Base-by-base conservation (phyloP, 1,284 basidiomycete species). In the Puccinia sorghi region DNA sequence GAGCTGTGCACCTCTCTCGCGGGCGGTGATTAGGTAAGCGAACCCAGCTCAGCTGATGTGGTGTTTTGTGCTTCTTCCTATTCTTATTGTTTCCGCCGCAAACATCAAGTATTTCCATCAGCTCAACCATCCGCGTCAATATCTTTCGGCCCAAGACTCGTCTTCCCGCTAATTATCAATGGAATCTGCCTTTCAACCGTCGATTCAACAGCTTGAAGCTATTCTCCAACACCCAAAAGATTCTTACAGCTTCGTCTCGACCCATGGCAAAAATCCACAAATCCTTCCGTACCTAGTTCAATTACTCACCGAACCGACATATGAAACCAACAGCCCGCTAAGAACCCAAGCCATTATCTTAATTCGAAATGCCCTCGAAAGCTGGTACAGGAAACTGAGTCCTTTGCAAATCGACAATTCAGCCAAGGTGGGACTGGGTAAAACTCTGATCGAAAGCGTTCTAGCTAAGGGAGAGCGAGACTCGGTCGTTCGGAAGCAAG, bases 341-440 rank as follows among this genome's bases (percentile, higher is more conserved):
- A 74, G 72, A 37, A 74, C n/a, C 32, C 72, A 74, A 64, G 59
- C 72, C n/a, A 59, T 46, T 22, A 74, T 74, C 57, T 32, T 74
- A 59, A 74, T 74, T 63, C 57, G 72, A 7, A 74, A 74, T 64
- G 72, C 56, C 12, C 43, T 74, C n/a, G 72, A 74, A 27, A 74
- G 72, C 61, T 74, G 72, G 72, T 74, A 74, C 48, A 59, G 72
- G 17, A 74, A 64, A 46, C 48, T 74, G 13, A 74, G 72, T 64
- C 72, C 72, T 8, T 6, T 63, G 5, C 72, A 74, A 74, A 52
- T 74, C 48, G 56, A 74, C 12, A 48, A 59, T 74, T 63, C 57
- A 50, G 72, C 57, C 25, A 74, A 74, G 25, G 48, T 64, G 7
- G 32, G 64, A 37, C 46, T 74, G 4, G 72, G 72, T 37, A 27